These are phyloP conservation scores for Nicotiana sylvestris DNA, from an alignment of 257 asterid genomes.

Conservation along the genomic window DNA sequence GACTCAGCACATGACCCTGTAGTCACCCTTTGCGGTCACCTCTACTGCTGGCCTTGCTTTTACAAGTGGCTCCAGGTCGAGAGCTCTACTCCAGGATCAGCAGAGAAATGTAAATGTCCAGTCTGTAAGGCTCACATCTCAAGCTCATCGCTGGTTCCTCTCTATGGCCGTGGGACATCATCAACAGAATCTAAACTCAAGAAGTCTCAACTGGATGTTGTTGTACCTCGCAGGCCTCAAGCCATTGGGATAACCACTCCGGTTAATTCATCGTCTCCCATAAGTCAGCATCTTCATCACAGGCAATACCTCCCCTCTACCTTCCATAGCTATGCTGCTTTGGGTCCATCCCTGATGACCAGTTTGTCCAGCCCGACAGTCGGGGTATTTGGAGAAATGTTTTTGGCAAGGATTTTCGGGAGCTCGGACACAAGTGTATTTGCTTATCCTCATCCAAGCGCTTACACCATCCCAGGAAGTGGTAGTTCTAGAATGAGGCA, in stretches of 20 bases:
- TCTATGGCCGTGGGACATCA: conserved; percentile 67
- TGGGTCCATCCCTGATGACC: conserved; percentile 33
- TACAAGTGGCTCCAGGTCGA: conserved; percentile 77
- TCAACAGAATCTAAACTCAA: conserved; percentile 44
- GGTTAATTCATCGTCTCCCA: conserved; percentile 28
- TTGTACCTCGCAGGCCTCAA: conserved; percentile 67
- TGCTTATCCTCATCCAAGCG: conserved; percentile 48
- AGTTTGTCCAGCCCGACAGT: conserved; percentile 59
- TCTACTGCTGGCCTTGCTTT: conserved; percentile 95
- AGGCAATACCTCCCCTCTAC: conserved; percentile 34
- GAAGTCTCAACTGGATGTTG: conserved; percentile 38
- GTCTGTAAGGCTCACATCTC: conserved; percentile 74
- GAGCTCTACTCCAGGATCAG: conserved; percentile 46
- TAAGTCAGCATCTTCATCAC: conserved; percentile 31
- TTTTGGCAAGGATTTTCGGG: conserved; percentile 65
- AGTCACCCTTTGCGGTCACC: conserved; percentile 85
- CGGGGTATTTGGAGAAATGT: conserved; percentile 74
- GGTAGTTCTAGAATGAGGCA: conserved; percentile 70
- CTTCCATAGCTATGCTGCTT: conserved; percentile 28
- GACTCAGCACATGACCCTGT: conserved; percentile 80
- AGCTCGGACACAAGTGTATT: conserved; percentile 44
- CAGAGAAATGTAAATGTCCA: conserved; percentile 66
- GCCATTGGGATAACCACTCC: conserved; percentile 35
- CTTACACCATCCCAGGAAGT: conserved; percentile 35
- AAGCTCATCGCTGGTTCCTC: conserved; percentile 64